These are phyloP conservation scores for Aspergillus avenaceus DNA, from an alignment of 495 filamentous ascomycete species.

Conservation along the genomic window DNA sequence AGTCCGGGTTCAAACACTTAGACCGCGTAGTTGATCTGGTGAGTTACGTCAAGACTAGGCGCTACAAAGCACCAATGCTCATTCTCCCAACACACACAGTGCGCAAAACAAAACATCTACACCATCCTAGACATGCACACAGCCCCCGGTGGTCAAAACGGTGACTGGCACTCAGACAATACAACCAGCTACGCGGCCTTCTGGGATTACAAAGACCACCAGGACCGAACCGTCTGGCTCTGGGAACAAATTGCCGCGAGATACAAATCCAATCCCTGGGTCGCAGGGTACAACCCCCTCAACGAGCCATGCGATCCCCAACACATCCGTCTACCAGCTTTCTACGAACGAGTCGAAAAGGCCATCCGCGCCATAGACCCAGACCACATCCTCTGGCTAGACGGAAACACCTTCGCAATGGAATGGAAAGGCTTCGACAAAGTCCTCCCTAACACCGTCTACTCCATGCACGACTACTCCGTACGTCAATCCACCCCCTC, in stretches of 20 bases:
- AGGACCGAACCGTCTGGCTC: constrained; percentile 55
- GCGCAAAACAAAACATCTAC: constrained; percentile 53
- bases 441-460: constrained; percentile 54
- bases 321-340: constrained; percentile 49
- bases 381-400: constrained; percentile 60
- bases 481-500: constrained; percentile 15
- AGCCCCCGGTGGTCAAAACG: constrained; percentile 60
- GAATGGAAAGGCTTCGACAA: constrained; percentile 42
- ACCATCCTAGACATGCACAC: constrained; percentile 63
- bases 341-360: constrained; percentile 54
- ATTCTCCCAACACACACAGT: constrained; percentile 21
- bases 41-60: neutral
- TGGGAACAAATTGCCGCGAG: constrained; percentile 57
- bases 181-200: constrained; percentile 52
- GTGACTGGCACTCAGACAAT: constrained; percentile 62
- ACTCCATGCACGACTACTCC: constrained; percentile 60
- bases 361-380: constrained; percentile 56
- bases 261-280: constrained; percentile 51
- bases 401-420: constrained; percentile 65
- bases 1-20: constrained; percentile 53
- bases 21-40: constrained; percentile 54
- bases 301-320: constrained; percentile 62
- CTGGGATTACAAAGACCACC: constrained; percentile 61
- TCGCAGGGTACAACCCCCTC: constrained; percentile 64
- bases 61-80: neutral